Conservation (phyloP, 2,329 filamentous ascomycete species). For the Annulohypoxylon truncatum region DNA sequence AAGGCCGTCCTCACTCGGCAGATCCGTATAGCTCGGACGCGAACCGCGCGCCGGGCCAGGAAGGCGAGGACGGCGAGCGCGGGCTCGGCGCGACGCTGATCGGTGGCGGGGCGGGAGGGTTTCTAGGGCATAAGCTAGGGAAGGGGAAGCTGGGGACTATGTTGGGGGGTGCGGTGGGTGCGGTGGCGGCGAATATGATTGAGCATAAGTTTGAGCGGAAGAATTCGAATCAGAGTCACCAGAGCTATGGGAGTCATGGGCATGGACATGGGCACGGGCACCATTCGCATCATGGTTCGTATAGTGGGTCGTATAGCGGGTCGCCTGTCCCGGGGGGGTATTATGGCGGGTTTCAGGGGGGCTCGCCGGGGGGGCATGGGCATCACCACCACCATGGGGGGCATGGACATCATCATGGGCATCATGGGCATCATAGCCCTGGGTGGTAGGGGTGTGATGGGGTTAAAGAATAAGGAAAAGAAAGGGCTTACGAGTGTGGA, state of each 20-base stretch:
- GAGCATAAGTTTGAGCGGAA: conserved; percentile 57
- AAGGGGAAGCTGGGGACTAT: conserved; percentile 65
- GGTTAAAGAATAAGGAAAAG: too few species aligned
- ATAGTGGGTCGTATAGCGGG: conserved; percentile 25
- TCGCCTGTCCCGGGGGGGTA: conserved; percentile 17
- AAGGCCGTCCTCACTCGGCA: conserved; percentile 44
- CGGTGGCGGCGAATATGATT: conserved; percentile 65
- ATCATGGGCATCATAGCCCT: conserved; percentile 38
- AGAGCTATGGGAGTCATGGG: conserved; percentile 18
- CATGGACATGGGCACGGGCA: conserved; percentile 29
- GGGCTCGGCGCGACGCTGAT: conserved; percentile 66
- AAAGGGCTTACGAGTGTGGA: background rate
- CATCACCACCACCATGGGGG: too few species aligned
- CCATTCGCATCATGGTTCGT: conserved; percentile 27
- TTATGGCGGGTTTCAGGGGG: conserved; percentile 20
- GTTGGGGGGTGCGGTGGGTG: conserved; percentile 64
- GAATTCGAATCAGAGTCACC: conserved; percentile 46
- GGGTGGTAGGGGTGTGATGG: too few species aligned
- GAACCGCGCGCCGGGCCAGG: conserved; percentile 24
- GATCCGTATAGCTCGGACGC: conserved; percentile 40
- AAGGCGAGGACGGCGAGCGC: conserved; percentile 59
- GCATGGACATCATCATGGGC: conserved; percentile 18
- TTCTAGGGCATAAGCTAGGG: conserved; percentile 65
- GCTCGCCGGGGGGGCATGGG: conserved; percentile 12
- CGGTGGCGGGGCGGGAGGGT: conserved; percentile 65